Conservation (phyloP, 305 asterid species). For the Fraxinus nigra region DNA sequence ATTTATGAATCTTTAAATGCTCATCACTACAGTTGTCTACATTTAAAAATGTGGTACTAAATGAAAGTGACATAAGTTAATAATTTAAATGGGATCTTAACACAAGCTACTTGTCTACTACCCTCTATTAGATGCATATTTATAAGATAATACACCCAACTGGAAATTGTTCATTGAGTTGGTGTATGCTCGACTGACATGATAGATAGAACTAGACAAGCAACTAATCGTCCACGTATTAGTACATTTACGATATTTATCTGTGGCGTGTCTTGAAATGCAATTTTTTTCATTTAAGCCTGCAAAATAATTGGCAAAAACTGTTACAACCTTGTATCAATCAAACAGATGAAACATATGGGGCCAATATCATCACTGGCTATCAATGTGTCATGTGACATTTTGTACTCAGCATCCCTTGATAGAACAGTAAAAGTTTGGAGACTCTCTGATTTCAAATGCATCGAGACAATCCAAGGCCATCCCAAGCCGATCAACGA, state of each 20-base stretch:
- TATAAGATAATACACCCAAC: background rate
- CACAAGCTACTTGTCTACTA: background rate
- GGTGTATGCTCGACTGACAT: background rate
- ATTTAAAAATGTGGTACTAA: background rate
- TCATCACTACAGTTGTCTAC: background rate
- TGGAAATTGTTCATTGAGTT: background rate
- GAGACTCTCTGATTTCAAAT: slow-evolving; percentile 76
- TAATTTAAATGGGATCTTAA: background rate
- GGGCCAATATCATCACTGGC: slow-evolving; percentile 83
- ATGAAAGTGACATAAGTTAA: background rate
- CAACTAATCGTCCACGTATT: background rate
- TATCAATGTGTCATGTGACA: slow-evolving; percentile 64
- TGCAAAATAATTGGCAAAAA: background rate
- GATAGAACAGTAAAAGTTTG: slow-evolving; percentile 83
- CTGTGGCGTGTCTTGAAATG: background rate
- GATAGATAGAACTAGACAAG: background rate
- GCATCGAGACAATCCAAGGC: slow-evolving; percentile 91
- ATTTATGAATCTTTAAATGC: background rate
- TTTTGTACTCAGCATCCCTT: slow-evolving; percentile 70
- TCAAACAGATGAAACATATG: slow-evolving; percentile 57
- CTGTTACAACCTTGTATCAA: background rate
- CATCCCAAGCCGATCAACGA: slow-evolving; percentile 78
- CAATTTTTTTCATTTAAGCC: background rate
- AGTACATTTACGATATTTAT: background rate
- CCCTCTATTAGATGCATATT: background rate